Base-by-base conservation (phyloP, 148 eudicot genomes). In the Silene latifolia region DNA sequence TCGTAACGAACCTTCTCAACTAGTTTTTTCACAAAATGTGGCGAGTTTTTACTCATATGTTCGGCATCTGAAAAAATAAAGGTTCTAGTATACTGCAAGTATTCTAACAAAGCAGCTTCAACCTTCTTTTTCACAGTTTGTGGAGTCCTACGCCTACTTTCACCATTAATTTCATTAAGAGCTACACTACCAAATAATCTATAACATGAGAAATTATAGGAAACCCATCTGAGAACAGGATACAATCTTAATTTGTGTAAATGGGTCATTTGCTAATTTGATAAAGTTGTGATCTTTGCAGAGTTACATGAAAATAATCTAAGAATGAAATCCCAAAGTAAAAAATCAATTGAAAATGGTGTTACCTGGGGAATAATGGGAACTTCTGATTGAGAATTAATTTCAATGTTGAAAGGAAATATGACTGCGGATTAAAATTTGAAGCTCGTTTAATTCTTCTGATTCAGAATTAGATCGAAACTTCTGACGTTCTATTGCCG, bases 11-110 rank as follows among this genome's bases (percentile, higher is more conserved):
- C 86, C 47, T 70, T 84, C 54, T 71, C 73, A 23, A 89, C 46
- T 74, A 91, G 70, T n/a, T 82, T 85, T 47, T 56, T 73, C 69
- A 89, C 60, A 80, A 91, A 91, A 32, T 47, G 54, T 0, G 92
- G 97, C 2, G 89, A 80, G 44, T 89, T 86, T 63, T 72, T 80
- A 77, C 93, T 85, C 66, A 87, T 87, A 80, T 76, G 63, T 66
- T 89, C 93, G 23, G 97, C 97, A 76, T 85, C 93, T 80, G 72
- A 13, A 44, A 82, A 89, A 69, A 79, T 83, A 67, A 89, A 83
- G 74, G 80, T 79, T 64, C 97, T 85, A 74, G 93, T 89, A 62
- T 71, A 85, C 67, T 91, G 90, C 54, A 91, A 77, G 76, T 91
- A 89, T 1, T 91, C 97, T 71, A 87, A 64, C 74, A 91, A 70